Evolutionary conservation across 1,284 basidiomycete genomes (phyloP).

Genomic region (Ganoderma lingzhi): DNA sequence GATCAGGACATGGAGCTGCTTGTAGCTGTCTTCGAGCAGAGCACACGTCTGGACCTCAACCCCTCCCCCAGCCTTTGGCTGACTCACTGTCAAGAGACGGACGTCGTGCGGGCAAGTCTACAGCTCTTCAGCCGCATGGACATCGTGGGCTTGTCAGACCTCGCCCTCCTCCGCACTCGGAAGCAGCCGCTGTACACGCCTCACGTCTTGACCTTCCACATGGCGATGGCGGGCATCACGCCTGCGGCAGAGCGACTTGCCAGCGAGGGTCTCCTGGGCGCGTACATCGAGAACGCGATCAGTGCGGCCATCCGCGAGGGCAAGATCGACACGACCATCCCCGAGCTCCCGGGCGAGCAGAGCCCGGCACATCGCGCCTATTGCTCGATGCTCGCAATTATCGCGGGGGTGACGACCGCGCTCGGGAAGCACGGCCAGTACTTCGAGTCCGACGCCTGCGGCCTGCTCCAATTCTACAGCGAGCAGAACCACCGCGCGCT

Average conservation of each 20-base stretch:
- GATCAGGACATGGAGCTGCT: slow-evolving; percentile 85
- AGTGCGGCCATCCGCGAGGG: slow-evolving; percentile 80
- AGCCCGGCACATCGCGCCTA: slow-evolving; percentile 85
- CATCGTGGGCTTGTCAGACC: slow-evolving; percentile 70
- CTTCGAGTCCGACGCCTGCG: slow-evolving; percentile 86
- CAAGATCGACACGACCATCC: slow-evolving; percentile 70
- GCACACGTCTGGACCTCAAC: slow-evolving; percentile 72
- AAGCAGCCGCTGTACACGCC: slow-evolving; percentile 76
- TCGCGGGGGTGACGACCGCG: slow-evolving; percentile 76
- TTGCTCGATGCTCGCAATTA: slow-evolving; percentile 85
- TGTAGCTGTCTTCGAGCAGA: slow-evolving; percentile 84
- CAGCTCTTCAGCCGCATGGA: slow-evolving; percentile 79
- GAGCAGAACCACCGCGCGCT: slow-evolving; percentile 82
- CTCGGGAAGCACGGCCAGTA: slow-evolving; percentile 80
- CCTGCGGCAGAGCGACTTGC: slow-evolving; percentile 87
- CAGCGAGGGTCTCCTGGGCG: slow-evolving; percentile 82
- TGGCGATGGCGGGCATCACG: slow-evolving; percentile 82
- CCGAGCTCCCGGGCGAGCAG: slow-evolving; percentile 75
- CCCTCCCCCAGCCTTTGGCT: slow-evolving; percentile 79
- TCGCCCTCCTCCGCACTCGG: slow-evolving; percentile 64
- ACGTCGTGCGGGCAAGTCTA: slow-evolving; percentile 80
- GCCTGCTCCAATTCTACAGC: slow-evolving; percentile 86
- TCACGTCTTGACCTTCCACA: slow-evolving; percentile 85
- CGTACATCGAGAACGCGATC: slow-evolving; percentile 87
- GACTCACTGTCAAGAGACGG: slow-evolving; percentile 81